A percentile compares a stretch with the other conserved stretches of the same genome.
Conservation (phyloP, 345 rosid genomes). For the Clausena lansium region DNA sequence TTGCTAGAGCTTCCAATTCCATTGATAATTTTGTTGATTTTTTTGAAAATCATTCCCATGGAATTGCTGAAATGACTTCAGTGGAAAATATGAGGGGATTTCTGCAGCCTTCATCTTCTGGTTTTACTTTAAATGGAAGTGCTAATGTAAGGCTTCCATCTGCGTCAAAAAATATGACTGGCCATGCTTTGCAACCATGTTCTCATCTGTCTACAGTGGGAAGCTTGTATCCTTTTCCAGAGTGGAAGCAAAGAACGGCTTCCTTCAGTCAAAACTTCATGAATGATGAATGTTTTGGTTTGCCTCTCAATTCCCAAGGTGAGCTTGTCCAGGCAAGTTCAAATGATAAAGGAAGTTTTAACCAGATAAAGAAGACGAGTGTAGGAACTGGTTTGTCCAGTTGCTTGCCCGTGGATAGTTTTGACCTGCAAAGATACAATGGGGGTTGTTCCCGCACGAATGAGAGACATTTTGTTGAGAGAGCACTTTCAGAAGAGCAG, state of each 20-base stretch:
- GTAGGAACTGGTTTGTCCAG: conserved; percentile 26
- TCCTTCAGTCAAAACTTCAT: conserved; percentile 28
- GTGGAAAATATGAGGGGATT: conserved; percentile 24
- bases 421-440: conserved; percentile 14
- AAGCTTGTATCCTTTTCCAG: conserved; percentile 19
- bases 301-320: conserved; percentile 68
- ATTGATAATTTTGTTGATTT: conserved; percentile 21
- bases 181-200: conserved; percentile 24
- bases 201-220: conserved; percentile 23
- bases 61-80: conserved; percentile 25
- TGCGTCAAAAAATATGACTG: conserved; percentile 22
- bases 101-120: conserved; percentile 26
- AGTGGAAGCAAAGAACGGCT: conserved; percentile 31
- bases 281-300: conserved; percentile 31
- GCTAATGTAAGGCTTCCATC: conserved; percentile 23
- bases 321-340: conserved; percentile 43
- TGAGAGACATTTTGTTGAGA: conserved; percentile 26
- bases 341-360: conserved; percentile 24
- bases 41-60: conserved; percentile 25
- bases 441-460: conserved; percentile 23
- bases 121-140: conserved; percentile 27
- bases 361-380: conserved; percentile 22
- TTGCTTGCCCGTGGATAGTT: conserved; percentile 17
- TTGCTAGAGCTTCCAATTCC: conserved; percentile 20
- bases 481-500: conserved; percentile 25